Evolutionary conservation across 106 monocot genomes (phyloP), one percentile per base, ranked within the genome.

Genomic region (Cymbidium sinense): DNA sequence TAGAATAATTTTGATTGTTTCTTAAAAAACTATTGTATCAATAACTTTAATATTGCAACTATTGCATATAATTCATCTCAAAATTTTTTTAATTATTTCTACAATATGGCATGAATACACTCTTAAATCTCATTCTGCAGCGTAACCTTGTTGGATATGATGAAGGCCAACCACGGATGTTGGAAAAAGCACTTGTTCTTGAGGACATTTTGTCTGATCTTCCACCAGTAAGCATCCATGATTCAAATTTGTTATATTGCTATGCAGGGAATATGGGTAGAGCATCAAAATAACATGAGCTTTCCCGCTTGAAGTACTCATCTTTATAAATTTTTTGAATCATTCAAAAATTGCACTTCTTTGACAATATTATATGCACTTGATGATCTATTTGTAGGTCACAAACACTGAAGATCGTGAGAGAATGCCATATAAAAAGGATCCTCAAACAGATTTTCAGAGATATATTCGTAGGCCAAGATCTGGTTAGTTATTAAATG

Each of bases 121-220:
- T 10, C 69, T 29, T 34, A 34, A 12, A 34, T 70, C 75, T 77
- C 27, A 18, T 18, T 41, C 62, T 84, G 23, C 83, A 96, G 96
- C 91, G 89, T 76, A 93, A 93, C 61, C 29, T 93, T 78, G 96
- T 96, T 85, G 96, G 83, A 21, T 96, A 89, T 85, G 86, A 91
- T 61, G 86, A 91, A 76, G 81, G 79, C 25, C 84, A 83, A 78
- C 81, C 81, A 43, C 82, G 87, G 30, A 75, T 62, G 9, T 77
- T 96, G 65, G 89, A 91, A 67, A 96, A 87, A 44, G 91, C 84
- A 54, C 70, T 96, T 81, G 85, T 91, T 77, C 84, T 96, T 43
- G 84, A 85, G 73, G 96, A 96, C 80, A 73, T 86, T 76, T 76
- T 96, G 70, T 89, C 96, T 83, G 96, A 96, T 88, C 96, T 96